Percentiles rank a stretch among this genome's conserved stretches.
These are phyloP conservation scores for Aspergillus saccharolyticus DNA, from an alignment of 495 filamentous ascomycete species.

Conservation along the genomic window DNA sequence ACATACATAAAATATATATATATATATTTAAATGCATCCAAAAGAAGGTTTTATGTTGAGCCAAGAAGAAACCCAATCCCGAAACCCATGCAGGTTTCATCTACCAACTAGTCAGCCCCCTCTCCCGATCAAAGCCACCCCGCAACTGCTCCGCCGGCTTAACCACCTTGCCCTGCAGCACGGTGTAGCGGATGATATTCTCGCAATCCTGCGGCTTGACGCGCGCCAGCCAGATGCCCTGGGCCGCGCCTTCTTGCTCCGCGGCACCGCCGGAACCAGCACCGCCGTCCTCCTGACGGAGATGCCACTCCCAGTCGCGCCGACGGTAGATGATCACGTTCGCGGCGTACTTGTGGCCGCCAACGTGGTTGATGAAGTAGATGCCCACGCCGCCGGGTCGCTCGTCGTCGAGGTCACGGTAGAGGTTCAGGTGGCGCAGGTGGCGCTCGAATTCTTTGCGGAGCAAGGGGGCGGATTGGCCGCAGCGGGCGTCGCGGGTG, in stretches of 20 bases:
- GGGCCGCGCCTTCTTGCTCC: slow-evolving; percentile 58
- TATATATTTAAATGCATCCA: too few species aligned
- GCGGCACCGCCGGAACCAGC: slow-evolving; percentile 14
- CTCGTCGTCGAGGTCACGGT: slow-evolving; percentile 81
- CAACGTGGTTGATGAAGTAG: slow-evolving; percentile 90
- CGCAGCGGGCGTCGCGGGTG: slow-evolving; percentile 91
- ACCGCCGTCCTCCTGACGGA: slow-evolving; percentile 19
- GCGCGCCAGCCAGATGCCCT: slow-evolving; percentile 92
- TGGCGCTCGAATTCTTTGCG: slow-evolving; percentile 85
- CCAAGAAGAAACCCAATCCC: too few species aligned
- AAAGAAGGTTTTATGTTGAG: too few species aligned
- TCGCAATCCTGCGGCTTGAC: slow-evolving; percentile 90
- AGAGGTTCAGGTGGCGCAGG: slow-evolving; percentile 74
- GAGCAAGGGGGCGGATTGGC: slow-evolving; percentile 84
- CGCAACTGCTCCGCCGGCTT: slow-evolving; percentile 79
- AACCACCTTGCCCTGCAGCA: slow-evolving; percentile 89
- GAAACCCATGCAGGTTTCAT: too few species aligned
- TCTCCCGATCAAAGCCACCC: slow-evolving; percentile 83
- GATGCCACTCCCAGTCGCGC: slow-evolving; percentile 41
- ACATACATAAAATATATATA: too few species aligned
- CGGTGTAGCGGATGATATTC: slow-evolving; percentile 83
- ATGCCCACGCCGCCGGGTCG: slow-evolving; percentile 86
- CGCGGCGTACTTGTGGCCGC: slow-evolving; percentile 42
- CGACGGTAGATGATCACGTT: slow-evolving; percentile 88
- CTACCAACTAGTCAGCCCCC: slow-evolving; percentile 82